phyloP scores from a whole-genome alignment of 305 asterid genomes.

The Petunia hybrid region DNA sequence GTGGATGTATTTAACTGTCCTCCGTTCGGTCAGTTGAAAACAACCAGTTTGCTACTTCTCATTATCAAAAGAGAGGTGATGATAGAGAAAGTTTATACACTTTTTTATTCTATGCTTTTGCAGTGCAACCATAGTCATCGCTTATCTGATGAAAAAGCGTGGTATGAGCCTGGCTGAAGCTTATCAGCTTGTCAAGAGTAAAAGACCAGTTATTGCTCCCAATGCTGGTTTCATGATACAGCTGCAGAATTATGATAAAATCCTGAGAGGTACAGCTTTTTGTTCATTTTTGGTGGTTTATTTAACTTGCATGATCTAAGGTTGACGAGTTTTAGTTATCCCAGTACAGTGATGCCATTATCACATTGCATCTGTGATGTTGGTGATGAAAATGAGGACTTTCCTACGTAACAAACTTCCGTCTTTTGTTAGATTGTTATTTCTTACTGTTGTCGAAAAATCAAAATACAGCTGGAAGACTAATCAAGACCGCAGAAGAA shows the following conservation, averaged over 20 bases:
- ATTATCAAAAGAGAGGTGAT: slow-evolving; percentile 13
- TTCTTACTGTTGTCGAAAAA: slow-evolving; percentile 3
- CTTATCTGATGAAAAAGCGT: slow-evolving; percentile 76
- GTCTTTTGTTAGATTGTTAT: background rate
- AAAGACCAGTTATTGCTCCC: slow-evolving; percentile 69
- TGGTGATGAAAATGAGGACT: slow-evolving; percentile 14
- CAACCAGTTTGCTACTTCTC: slow-evolving; percentile 17
- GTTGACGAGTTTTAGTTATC: background rate
- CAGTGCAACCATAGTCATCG: slow-evolving; percentile 76
- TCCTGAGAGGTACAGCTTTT: slow-evolving; percentile 52
- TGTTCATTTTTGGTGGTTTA: slow-evolving; percentile 22
- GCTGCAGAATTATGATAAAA: slow-evolving; percentile 49
- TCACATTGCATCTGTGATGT: slow-evolving; percentile 6
- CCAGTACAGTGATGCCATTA: slow-evolving; percentile 13
- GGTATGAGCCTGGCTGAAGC: slow-evolving; percentile 76
- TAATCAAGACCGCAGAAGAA: background rate
- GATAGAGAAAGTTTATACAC: slow-evolving; percentile 7
- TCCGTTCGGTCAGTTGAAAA: background rate
- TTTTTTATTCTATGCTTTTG: slow-evolving; percentile 34
- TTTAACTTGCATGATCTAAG: slow-evolving; percentile 10
- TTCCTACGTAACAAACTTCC: background rate
- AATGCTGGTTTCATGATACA: slow-evolving; percentile 70
- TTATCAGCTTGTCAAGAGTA: slow-evolving; percentile 53
- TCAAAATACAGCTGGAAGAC: background rate
- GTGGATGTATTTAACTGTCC: background rate